Evolutionary conservation across 768 basidiomycete species (phyloP), one percentile per base, ranked within the genome.

Genomic region (Neoboletus magnificus): DNA sequence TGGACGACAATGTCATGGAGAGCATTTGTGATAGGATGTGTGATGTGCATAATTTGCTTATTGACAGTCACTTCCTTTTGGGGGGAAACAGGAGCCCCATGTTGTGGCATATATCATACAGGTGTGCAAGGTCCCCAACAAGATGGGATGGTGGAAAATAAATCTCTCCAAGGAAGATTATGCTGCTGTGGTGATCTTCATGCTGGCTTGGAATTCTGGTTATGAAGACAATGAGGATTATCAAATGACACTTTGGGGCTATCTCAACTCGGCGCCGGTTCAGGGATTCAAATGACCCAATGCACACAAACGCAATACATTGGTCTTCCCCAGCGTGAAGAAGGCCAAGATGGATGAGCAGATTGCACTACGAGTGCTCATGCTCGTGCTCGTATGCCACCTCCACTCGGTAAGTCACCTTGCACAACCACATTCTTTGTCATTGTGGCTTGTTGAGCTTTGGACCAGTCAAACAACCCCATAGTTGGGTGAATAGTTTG

Each of bases 51-150:
- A 4, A 1, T 52, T 15, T 43, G 62, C 18, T 35, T 50, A 5
- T 39, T 27, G 1, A 22, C n/a, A 2, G 15, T 25, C 33, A 37
- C 39, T 37, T 11, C 48, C 44, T n/a, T n/a, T 3, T 53, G 4
- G 22, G 13, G 27, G 12, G 22, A 41, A 29, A 46, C 16, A 25
- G 6, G 12, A 37, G 5, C 4, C 20, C 11, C 9, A n/a, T n/a
- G n/a, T n/a, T n/a, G n/a, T n/a, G n/a, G n/a, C n/a, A 1, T 33
- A 1, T 13, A 16, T 42, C 13, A 43, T n/a, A n/a, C n/a, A 92
- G 91, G 79, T 91, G 4, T 93, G 91, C 73, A 90, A 87, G 70
- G 83, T 84, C 58, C 87, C 89, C 0, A 84, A 85, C 23, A 91
- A 85, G 72, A 80, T 82, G 0, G 76, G 68, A 49, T 72, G 66